A percentile compares a stretch with the other conserved stretches of the same genome.
phyloP scores from a whole-genome alignment of 768 basidiomycete species.

The Lyophyllum shimeji region DNA sequence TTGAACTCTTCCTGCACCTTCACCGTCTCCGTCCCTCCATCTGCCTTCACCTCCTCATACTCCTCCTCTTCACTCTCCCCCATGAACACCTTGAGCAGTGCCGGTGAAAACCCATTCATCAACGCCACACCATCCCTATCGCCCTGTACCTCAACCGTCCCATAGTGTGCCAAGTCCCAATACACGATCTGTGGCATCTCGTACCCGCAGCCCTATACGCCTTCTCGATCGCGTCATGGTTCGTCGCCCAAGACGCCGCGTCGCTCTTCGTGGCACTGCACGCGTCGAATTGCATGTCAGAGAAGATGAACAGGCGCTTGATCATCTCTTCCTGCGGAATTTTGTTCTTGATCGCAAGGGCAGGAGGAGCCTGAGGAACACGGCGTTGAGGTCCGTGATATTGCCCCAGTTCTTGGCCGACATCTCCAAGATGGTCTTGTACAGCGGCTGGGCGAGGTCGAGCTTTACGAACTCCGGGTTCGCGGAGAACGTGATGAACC shows the following conservation, averaged over 20 bases:
- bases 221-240: constrained; percentile 53
- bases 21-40: constrained; percentile 25
- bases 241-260: constrained; percentile 52
- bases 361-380: constrained; percentile 63
- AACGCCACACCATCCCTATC: constrained; percentile 64
- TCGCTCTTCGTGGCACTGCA: not conserved
- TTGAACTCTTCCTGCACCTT: constrained; percentile 33
- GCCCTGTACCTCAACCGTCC: constrained; percentile 47
- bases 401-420: constrained; percentile 39
- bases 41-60: constrained; percentile 36
- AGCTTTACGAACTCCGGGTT: constrained; percentile 49
- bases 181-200: constrained; percentile 73
- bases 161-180: constrained; percentile 53
- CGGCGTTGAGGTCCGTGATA: constrained; percentile 63
- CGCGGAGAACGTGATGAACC: constrained; percentile 69
- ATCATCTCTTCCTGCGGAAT: constrained; percentile 72
- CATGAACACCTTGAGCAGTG: constrained; percentile 74
- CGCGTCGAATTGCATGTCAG: constrained; percentile 76
- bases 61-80: constrained; percentile 41
- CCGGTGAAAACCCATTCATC: constrained; percentile 68
- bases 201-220: constrained; percentile 61
- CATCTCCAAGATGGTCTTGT: constrained; percentile 39
- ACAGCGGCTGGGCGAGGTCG: constrained; percentile 40
- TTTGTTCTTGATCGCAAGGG: constrained; percentile 57
- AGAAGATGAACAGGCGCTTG: constrained; percentile 73